Evolutionary conservation across 305 asterid species (phyloP).

Genomic region (Solanum chacoense): DNA sequence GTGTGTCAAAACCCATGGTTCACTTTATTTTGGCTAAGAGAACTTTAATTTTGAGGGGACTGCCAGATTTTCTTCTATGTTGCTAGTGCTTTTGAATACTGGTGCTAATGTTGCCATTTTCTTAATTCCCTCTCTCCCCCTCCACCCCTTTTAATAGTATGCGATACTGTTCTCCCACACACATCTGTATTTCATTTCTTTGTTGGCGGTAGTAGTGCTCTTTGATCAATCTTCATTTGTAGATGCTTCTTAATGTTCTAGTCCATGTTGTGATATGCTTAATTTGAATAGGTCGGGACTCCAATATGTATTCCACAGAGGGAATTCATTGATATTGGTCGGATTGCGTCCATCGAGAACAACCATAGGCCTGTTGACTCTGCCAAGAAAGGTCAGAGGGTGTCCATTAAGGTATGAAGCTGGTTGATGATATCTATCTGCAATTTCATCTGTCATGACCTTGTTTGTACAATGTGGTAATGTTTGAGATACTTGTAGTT

Average conservation of each 20-base stretch:
- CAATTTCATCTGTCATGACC: neutral
- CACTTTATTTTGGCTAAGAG: neutral
- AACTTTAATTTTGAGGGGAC: neutral
- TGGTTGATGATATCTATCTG: neutral
- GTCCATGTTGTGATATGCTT: neutral
- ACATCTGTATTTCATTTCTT: neutral
- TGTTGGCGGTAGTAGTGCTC: neutral
- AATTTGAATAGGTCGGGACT: constrained; percentile 63
- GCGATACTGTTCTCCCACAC: neutral
- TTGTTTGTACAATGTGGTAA: neutral
- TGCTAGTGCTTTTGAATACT: neutral
- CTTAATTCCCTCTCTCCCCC: neutral
- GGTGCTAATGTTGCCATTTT: neutral
- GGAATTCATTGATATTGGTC: constrained; percentile 82
- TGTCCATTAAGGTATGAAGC: constrained; percentile 80
- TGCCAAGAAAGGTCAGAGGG: constrained; percentile 87
- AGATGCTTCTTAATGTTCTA: neutral
- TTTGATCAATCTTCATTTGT: neutral
- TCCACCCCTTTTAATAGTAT: neutral
- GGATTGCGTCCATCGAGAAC: constrained; percentile 78
- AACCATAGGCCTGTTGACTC: constrained; percentile 80
- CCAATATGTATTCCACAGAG: constrained; percentile 79
- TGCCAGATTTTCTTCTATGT: neutral
- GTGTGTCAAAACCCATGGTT: neutral
- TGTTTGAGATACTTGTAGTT: neutral